Evolutionary conservation across 306 rosid species (phyloP).

Genomic region (Casuarina glauca): DNA sequence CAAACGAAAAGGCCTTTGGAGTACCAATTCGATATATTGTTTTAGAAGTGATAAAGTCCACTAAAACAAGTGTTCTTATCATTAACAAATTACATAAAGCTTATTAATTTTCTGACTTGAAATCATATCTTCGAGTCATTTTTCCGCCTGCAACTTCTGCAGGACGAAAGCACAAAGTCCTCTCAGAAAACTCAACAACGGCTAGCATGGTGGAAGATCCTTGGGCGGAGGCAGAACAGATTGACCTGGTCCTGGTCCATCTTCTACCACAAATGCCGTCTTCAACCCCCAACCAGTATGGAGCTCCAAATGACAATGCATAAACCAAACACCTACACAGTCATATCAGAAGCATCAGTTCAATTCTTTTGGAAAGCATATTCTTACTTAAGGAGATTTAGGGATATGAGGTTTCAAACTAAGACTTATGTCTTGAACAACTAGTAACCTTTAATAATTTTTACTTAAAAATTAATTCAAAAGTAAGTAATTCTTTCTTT

Average conservation of each 20-base stretch:
- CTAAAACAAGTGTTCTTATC: too few species aligned
- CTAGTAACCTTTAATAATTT: too few species aligned
- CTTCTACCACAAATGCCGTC: constrained; percentile 72
- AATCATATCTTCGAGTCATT: constrained; percentile 23
- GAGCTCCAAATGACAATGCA: constrained; percentile 81
- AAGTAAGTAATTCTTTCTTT: too few species aligned
- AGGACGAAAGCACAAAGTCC: constrained; percentile 30
- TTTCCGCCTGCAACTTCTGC: constrained; percentile 42
- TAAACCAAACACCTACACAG: constrained; percentile 73
- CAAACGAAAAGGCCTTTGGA: too few species aligned
- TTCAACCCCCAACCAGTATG: constrained; percentile 90
- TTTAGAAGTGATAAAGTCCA: background rate
- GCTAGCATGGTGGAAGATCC: constrained; percentile 72
- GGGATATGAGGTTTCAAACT: too few species aligned
- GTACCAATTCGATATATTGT: background rate
- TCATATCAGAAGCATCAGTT: constrained; percentile 6
- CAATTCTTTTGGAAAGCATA: background rate
- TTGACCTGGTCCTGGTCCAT: constrained; percentile 60
- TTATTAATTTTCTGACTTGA: constrained; percentile 11
- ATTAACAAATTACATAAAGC: background rate
- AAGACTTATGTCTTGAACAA: too few species aligned
- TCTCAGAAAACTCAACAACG: background rate
- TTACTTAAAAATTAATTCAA: too few species aligned
- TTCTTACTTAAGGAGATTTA: too few species aligned
- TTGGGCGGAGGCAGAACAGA: constrained; percentile 70